Conservation (phyloP, 441 rosid genomes). For the Pelargonium myrrhifolium region DNA sequence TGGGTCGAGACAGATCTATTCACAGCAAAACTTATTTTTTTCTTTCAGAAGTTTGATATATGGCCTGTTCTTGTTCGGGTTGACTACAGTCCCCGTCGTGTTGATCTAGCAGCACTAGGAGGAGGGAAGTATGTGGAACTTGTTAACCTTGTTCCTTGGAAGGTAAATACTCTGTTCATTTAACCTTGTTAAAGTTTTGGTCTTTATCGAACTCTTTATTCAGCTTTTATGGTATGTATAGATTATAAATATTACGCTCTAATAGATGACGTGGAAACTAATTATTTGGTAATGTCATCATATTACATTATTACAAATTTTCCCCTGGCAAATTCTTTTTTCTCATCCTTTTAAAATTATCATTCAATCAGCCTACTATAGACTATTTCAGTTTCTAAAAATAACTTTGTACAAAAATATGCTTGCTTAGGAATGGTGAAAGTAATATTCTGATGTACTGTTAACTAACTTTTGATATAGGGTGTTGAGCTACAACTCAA, state of each 20-base stretch:
- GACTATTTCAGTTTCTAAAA: too few species aligned
- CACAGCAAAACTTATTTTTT: slow-evolving; percentile 26
- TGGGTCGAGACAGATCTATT: slow-evolving; percentile 17
- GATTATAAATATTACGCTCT: too few species aligned
- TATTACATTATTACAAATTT: too few species aligned
- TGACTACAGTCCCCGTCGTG: slow-evolving; percentile 77
- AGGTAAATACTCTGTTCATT: slow-evolving; percentile 40
- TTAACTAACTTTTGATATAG: slow-evolving; percentile 42
- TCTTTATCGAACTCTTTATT: not conserved
- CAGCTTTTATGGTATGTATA: too few species aligned
- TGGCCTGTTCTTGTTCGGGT: slow-evolving; percentile 80
- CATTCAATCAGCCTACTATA: too few species aligned
- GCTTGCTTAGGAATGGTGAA: slow-evolving; percentile 1
- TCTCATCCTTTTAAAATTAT: too few species aligned
- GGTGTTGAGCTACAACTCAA: slow-evolving; percentile 91
- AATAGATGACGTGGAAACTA: too few species aligned
- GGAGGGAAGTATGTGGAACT: slow-evolving; percentile 93
- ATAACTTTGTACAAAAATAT: too few species aligned
- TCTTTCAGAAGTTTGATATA: slow-evolving; percentile 79
- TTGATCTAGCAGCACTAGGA: slow-evolving; percentile 84
- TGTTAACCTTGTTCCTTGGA: slow-evolving; percentile 91
- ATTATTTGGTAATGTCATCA: too few species aligned
- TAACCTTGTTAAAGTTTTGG: slow-evolving; percentile 3
- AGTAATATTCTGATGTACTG: slow-evolving; percentile 14
- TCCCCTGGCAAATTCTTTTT: too few species aligned